Percentiles rank a stretch among this genome's conserved stretches.
Conservation (phyloP, 768 basidiomycete genomes). For the Boletus subparvulus region DNA sequence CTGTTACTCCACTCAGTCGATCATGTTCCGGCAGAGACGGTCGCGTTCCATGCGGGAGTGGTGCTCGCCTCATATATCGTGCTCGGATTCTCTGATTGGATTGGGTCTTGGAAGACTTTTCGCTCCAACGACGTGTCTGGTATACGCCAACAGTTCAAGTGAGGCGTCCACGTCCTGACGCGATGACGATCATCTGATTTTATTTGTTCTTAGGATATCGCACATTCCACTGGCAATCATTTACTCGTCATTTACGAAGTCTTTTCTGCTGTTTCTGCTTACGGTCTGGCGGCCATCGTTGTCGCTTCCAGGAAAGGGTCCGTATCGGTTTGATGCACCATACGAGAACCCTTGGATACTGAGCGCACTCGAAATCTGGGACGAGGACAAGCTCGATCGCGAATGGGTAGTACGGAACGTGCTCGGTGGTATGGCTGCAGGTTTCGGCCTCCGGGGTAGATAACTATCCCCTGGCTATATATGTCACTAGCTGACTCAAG, state of each 20-base stretch:
- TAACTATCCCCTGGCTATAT: not conserved
- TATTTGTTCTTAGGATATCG: constrained; percentile 48
- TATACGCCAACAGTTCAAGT: constrained; percentile 66
- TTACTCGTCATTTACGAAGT: constrained; percentile 82
- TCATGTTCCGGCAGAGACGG: constrained; percentile 52
- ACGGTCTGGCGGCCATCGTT: constrained; percentile 71
- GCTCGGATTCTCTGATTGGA: constrained; percentile 41
- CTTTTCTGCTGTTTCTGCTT: constrained; percentile 78
- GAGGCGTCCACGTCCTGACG: not conserved
- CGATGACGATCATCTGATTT: not conserved
- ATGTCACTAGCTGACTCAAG: not conserved
- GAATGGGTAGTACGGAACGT: constrained; percentile 85
- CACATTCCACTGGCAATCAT: constrained; percentile 76
- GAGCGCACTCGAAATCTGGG: constrained; percentile 53
- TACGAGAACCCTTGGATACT: constrained; percentile 37
- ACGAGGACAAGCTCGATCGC: constrained; percentile 73
- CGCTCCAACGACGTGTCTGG: constrained; percentile 39
- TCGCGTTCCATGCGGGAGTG: constrained; percentile 72
- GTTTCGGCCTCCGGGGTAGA: constrained; percentile 79
- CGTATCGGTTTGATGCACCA: constrained; percentile 26
- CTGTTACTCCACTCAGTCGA: not conserved
- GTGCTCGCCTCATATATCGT: constrained; percentile 55
- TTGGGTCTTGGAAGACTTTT: constrained; percentile 29
- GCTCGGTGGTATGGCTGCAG: constrained; percentile 83
- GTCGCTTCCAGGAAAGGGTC: constrained; percentile 16